Evolutionary conservation across 306 rosid species (phyloP), one percentile per base, ranked within the genome.

Genomic region (Begonia masoniana): DNA sequence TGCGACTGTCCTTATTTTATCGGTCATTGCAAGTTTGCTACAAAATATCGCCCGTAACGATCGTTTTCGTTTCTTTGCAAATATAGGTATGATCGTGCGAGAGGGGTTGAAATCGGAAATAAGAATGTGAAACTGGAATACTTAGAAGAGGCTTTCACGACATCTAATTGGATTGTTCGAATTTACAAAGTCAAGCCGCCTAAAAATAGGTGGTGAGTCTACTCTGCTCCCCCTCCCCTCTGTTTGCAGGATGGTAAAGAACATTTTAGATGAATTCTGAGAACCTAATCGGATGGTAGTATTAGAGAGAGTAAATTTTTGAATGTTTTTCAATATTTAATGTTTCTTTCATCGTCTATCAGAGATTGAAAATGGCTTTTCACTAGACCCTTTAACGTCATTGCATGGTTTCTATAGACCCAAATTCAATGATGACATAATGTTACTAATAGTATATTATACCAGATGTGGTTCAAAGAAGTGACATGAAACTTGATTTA

Each of bases 131-230:
- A 86, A 66, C 95, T 92, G 14, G 96, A 86, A 73, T 70, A 92
- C 63, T 72, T 86, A 86, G 99, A 92, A 78, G 99, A 92, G 93
- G 96, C 99, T 0, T 81, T 79, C 68, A 92, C 99, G 41, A 92
- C 99, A 21, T 81, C 89, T 35, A 92, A 92, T 67, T 92, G 99
- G 99, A 92, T 92, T 62, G 95, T 92, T 64, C 99, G 99, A 66
- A 92, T 92, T 70, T 92, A 92, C 68, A 92, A 84, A 82, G 99
- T 92, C 49, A 92, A 92, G 70, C 99, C 99, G 54, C 99, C 95
- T 17, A 86, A 92, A 47, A 92, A 92, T 65, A 79, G 99, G 88
- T 77, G 96, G 95, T 92, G 71, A 74, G 17, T 53, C 54, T 26
- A 59, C 19, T 13, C 52, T 2, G 2, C 15, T 54, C 35, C 16